These are phyloP conservation scores for Lathyrus sativus DNA, from an alignment of 306 rosid species.

Conservation along the genomic window DNA sequence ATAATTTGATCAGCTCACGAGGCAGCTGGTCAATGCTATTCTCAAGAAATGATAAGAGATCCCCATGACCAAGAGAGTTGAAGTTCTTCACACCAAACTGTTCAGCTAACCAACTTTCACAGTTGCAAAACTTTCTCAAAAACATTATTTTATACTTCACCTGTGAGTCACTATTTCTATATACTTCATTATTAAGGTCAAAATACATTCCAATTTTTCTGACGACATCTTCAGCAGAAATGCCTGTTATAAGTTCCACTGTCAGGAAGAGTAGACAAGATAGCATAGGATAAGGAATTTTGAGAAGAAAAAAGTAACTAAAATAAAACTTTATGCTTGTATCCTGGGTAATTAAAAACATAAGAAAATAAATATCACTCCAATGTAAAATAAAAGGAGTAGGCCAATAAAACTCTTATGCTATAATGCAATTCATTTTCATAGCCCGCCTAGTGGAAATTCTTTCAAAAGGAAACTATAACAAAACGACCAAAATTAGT, in stretches of 20 bases:
- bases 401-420: conserved; percentile 6
- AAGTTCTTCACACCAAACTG: conserved; percentile 68
- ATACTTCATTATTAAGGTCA: conserved; percentile 50
- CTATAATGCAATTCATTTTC: conserved; percentile 16
- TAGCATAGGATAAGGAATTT: conserved; percentile 3
- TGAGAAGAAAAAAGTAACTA: not conserved
- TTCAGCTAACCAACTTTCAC: conserved; percentile 75
- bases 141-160: conserved; percentile 45
- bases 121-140: conserved; percentile 63
- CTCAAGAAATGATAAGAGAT: conserved; percentile 64
- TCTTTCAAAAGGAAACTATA: conserved; percentile 17
- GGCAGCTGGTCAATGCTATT: conserved; percentile 63
- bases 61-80: conserved; percentile 77
- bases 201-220: conserved; percentile 56
- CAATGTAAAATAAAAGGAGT: conserved; percentile 21
- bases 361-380: conserved; percentile 17
- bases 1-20: conserved; percentile 50
- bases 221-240: conserved; percentile 65
- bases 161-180: conserved; percentile 37
- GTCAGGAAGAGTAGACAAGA: conserved; percentile 32
- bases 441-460: conserved; percentile 14
- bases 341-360: conserved; percentile 9
- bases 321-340: not conserved
- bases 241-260: conserved; percentile 47
- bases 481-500: conserved; percentile 15